These are phyloP conservation scores for Pouteria glomerata DNA, from an alignment of 148 eudicot genomes.

Conservation along the genomic window DNA sequence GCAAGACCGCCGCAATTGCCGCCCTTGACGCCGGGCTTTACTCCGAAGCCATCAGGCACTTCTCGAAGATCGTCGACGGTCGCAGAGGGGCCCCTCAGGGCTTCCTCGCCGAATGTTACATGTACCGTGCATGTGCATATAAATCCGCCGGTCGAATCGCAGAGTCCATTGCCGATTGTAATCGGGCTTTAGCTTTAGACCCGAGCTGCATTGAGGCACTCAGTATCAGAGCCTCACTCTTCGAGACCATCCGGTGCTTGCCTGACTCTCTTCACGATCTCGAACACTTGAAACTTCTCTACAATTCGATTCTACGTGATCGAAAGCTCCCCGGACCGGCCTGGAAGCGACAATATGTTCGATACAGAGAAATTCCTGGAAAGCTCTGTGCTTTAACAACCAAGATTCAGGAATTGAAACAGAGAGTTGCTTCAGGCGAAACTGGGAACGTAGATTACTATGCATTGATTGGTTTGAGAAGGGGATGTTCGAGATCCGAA, in stretches of 20 bases:
- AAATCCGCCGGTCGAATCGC: constrained; percentile 59
- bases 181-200: constrained; percentile 68
- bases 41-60: constrained; percentile 82
- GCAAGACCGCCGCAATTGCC: constrained; percentile 78
- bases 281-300: constrained; percentile 79
- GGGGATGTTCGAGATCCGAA: constrained; percentile 88
- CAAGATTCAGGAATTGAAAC: constrained; percentile 66
- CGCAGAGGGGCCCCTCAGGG: constrained; percentile 87
- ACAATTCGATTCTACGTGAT: constrained; percentile 71
- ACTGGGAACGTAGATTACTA: constrained; percentile 75
- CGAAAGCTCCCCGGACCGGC: constrained; percentile 75
- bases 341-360: constrained; percentile 65
- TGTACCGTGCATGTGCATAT: constrained; percentile 72
- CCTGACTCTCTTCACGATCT: constrained; percentile 87
- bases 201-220: constrained; percentile 66
- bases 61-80: constrained; percentile 81
- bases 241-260: constrained; percentile 72
- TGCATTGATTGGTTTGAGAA: constrained; percentile 65
- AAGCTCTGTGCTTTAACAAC: constrained; percentile 42
- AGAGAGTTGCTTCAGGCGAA: constrained; percentile 74
- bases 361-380: constrained; percentile 77
- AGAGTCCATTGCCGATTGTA: constrained; percentile 76
- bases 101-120: constrained; percentile 82
- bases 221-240: constrained; percentile 55
- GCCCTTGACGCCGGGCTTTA: constrained; percentile 82